A percentile compares a stretch with the other conserved stretches of the same genome.
Evolutionary conservation across 2,329 filamentous ascomycete species (phyloP).

Genomic region (Talaromyces atroroseus): DNA sequence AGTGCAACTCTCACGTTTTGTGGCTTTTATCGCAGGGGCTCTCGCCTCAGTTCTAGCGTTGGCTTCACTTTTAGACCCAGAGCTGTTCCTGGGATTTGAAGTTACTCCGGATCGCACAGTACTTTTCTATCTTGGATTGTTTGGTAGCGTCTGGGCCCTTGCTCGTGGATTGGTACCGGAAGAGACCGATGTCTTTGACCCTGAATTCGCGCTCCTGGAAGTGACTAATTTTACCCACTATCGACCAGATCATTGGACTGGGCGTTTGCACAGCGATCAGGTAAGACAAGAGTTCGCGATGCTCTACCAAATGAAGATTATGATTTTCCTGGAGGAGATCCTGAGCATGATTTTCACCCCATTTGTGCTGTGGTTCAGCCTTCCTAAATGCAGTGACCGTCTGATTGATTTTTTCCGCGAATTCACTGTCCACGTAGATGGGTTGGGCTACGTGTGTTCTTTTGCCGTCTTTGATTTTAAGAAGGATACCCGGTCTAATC

Average conservation of each 20-base stretch:
- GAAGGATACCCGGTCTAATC: slow-evolving; percentile 58
- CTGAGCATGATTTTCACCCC: slow-evolving; percentile 89
- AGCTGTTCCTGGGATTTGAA: slow-evolving; percentile 86
- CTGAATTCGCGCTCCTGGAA: slow-evolving; percentile 78
- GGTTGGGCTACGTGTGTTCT: slow-evolving; percentile 90
- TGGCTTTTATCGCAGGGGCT: slow-evolving; percentile 82
- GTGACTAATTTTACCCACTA: slow-evolving; percentile 94
- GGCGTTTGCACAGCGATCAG: slow-evolving; percentile 85
- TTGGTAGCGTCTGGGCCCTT: slow-evolving; percentile 76
- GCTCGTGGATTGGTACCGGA: slow-evolving; percentile 79
- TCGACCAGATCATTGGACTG: slow-evolving; percentile 81
- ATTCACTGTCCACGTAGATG: slow-evolving; percentile 95
- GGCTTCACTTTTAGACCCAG: slow-evolving; percentile 80
- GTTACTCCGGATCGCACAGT: slow-evolving; percentile 83
- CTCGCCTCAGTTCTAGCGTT: slow-evolving; percentile 79
- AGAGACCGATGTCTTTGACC: slow-evolving; percentile 84
- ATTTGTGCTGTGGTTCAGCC: slow-evolving; percentile 76
- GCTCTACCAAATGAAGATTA: slow-evolving; percentile 84
- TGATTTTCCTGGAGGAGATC: slow-evolving; percentile 90
- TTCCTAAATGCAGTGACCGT: slow-evolving; percentile 83
- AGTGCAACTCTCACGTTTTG: slow-evolving; percentile 74
- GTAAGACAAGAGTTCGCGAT: slow-evolving; percentile 85
- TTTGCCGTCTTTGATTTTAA: slow-evolving; percentile 98
- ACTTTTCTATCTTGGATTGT: slow-evolving; percentile 80
- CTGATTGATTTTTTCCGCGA: slow-evolving; percentile 97